Evolutionary conservation across 768 basidiomycete genomes (phyloP), one percentile per base, ranked within the genome.

Genomic region (Lactarius trivialis): DNA sequence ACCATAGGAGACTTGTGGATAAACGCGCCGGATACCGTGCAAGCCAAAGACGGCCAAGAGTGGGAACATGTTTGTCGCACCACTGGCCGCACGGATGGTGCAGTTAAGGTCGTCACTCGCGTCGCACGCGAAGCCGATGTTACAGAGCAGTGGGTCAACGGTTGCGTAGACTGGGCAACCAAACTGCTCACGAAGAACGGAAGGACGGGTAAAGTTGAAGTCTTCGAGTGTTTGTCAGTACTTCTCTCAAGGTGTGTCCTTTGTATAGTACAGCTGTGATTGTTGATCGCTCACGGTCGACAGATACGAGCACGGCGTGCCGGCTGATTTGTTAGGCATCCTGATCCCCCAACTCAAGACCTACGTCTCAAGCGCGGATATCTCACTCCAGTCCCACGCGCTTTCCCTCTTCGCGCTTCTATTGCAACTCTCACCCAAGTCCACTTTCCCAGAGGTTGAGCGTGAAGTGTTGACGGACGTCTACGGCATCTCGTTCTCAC

Each of bases 1-100:
- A 85, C 84, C 54, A 81, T 96, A 49, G 94, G 88, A 1, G 88
- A 93, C 70, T 76, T 98, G 9, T 92, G 97, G 86, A 81, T 92
- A 55, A 87, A 85, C 67, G 92, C 93, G 1, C 86, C 89, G 0
- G 91, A 93, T 52, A 73, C 84, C 15, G 79, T 91, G 37, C 80
- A 73, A 66, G 71, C 74, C 1, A 88, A 87, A 71, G 82, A 82
- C 45, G 79, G 83, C 56, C 83, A 82, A 67, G 91, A 93, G 68
- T 93, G 91, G 91, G 88, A 90, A 48, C 82, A 79, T 28, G 85
- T 93, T 56, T 87, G 88, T 68, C 81, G 87, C 64, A 77, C 79
- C 1, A 82, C 82, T 0, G 89, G 88, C 1, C 84, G 88, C 68
- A 84, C 85, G 2, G 85, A 88, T 11, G 83, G 85, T 34, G 86